Evolutionary conservation across 805 yeast genomes (phyloP).

Genomic region (Teunomyces stri): DNA sequence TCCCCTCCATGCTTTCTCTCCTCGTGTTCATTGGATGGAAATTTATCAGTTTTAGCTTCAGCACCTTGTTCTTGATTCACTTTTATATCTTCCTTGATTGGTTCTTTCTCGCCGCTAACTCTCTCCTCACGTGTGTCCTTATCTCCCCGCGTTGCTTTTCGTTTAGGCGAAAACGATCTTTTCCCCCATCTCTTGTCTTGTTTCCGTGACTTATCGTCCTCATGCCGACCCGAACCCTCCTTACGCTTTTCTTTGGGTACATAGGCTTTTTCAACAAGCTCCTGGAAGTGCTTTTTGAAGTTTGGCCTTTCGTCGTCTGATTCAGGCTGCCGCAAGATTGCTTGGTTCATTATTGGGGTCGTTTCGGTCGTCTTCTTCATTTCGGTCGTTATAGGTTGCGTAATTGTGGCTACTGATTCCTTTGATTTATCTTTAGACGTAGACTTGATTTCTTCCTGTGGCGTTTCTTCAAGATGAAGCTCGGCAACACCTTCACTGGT

Average conservation of each 20-base stretch:
- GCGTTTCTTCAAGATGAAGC: background rate
- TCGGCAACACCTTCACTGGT: background rate
- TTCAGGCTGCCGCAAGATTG: background rate
- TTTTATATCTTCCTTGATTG: background rate
- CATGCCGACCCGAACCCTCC: background rate
- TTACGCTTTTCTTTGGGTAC: conserved; percentile 14
- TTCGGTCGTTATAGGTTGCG: background rate
- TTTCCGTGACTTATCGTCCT: background rate
- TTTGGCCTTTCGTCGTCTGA: conserved; percentile 25
- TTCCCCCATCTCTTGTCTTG: background rate
- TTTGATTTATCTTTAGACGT: background rate
- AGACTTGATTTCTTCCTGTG: too few species aligned
- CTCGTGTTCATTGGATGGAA: background rate
- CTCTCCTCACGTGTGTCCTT: background rate
- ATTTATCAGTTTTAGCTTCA: background rate
- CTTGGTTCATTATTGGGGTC: background rate
- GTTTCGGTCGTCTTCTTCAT: background rate
- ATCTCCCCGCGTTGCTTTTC: background rate
- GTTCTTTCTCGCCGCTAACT: background rate
- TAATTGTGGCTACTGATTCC: too few species aligned
- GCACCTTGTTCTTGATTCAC: background rate
- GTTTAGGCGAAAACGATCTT: background rate
- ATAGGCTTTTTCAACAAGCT: conserved; percentile 18
- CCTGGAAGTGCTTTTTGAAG: conserved; percentile 31
- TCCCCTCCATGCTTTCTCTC: background rate